Evolutionary conservation across 2,329 filamentous ascomycete species (phyloP), one percentile per base, ranked within the genome.

Genomic region (Apiospora arundinis): DNA sequence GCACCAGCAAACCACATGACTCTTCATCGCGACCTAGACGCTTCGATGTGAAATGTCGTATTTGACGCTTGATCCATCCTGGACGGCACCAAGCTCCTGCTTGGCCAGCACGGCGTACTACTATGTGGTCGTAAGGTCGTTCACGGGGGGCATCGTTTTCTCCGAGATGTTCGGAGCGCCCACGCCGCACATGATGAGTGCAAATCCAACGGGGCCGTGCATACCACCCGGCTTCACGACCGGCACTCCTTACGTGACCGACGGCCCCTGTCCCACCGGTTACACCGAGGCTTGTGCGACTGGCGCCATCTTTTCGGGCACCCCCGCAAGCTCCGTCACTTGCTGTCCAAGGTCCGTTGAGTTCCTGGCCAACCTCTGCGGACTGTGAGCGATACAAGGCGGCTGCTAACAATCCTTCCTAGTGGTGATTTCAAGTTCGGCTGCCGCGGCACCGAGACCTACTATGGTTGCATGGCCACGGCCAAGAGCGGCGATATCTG

Each of bases 221-320:
- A 49, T 68, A 37, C 67, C 67, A 14, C 67, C 67, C 9, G 67
- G 25, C 42, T 68, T 68, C 25, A 68, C 67, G 16, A 49, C 67
- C 7, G 42, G 21, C 8, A 49, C 67, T 14, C 67, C 66, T 18
- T 48, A 32, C 44, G 28, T 67, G 66, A 67, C 66, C 40, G 66
- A 67, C n/a, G 66, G 66, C 23, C 66, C 44, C 16, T 67, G 66
- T 32, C 66, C 66, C 44, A 45, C 42, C 16, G 66, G 66, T 21
- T 67, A 67, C 66, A 44, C 42, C 37, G 66, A 67, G 44, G 66
- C 66, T 25, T 67, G 66, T 28, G 40, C 40, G 16, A 45, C 66
- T 9, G 44, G 25, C 8, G 37, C 65, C 37, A 28, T 28, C 8
- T 67, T 67, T 28, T 46, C 65, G 65, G 65, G 65, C 21, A 46